phyloP scores from a whole-genome alignment of 164 flowering plant species.

The Vitis labrusca region DNA sequence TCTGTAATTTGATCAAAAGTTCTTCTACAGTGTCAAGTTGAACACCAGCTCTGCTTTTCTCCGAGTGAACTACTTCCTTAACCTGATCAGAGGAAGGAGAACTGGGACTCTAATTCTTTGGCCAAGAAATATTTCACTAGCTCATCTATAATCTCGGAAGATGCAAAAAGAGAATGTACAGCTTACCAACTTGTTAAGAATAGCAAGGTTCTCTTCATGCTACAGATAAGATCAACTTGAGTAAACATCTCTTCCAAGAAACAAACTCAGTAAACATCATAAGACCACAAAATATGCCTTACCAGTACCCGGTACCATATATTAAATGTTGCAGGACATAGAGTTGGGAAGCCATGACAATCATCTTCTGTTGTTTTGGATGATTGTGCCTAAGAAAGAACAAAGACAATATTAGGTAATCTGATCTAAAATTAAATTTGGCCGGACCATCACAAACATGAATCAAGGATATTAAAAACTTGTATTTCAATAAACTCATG shows the following conservation, averaged over 20 bases:
- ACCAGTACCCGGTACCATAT: slow-evolving; percentile 84
- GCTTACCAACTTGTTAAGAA: slow-evolving; percentile 67
- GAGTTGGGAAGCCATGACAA: slow-evolving; percentile 52
- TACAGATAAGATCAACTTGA: slow-evolving; percentile 29
- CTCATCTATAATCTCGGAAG: not conserved
- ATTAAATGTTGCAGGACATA: slow-evolving; percentile 52
- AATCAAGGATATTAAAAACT: not conserved
- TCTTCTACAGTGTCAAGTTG: slow-evolving; percentile 37
- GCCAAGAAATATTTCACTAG: not conserved
- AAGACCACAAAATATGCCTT: slow-evolving; percentile 15
- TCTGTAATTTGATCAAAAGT: slow-evolving; percentile 42
- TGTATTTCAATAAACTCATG: not conserved
- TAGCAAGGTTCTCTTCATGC: slow-evolving; percentile 71
- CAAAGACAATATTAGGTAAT: not conserved
- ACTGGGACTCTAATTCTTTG: not conserved
- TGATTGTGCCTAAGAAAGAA: slow-evolving; percentile 44
- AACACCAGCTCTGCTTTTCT: slow-evolving; percentile 37
- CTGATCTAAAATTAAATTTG: not conserved
- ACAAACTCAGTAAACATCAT: not conserved
- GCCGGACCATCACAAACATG: too few species aligned
- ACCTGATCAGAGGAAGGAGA: slow-evolving; percentile 41
- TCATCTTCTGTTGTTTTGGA: slow-evolving; percentile 31
- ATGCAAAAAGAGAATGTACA: not conserved
- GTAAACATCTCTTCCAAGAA: slow-evolving; percentile 3
- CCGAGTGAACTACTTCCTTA: slow-evolving; percentile 41